Evolutionary conservation across 306 rosid genomes (phyloP).

Genomic region (Trifolium fragiferum): DNA sequence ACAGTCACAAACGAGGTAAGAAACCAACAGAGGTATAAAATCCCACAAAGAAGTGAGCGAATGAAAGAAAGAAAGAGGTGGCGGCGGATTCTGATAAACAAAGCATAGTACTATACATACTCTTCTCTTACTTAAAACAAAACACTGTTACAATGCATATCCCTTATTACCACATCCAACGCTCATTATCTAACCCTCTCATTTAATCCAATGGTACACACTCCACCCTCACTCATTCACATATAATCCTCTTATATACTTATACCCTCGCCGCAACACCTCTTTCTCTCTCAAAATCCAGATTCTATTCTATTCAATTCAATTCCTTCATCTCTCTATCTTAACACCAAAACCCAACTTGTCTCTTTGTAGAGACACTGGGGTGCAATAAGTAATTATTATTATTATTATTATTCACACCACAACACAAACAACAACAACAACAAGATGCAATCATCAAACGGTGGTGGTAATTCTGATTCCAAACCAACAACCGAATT

Average conservation of each 20-base stretch:
- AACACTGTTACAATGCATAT: slow-evolving; percentile 36
- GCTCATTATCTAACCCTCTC: slow-evolving; percentile 34
- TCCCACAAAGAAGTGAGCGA: too few relatives aligned
- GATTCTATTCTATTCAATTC: slow-evolving; percentile 29
- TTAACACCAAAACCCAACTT: background rate
- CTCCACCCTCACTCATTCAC: slow-evolving; percentile 62
- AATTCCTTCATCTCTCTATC: slow-evolving; percentile 16
- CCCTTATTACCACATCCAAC: slow-evolving; percentile 50
- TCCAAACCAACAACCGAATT: slow-evolving; percentile 45
- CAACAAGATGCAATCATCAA: slow-evolving; percentile 68
- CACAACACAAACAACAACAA: background rate
- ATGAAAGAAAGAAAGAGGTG: slow-evolving; percentile 54
- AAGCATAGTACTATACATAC: background rate
- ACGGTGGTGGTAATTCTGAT: slow-evolving; percentile 62
- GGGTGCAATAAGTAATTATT: background rate
- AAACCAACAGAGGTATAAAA: too few relatives aligned
- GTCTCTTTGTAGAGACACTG: background rate
- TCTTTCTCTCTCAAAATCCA: background rate
- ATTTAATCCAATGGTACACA: slow-evolving; percentile 53
- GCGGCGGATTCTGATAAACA: slow-evolving; percentile 75
- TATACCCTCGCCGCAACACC: slow-evolving; percentile 47
- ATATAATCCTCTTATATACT: slow-evolving; percentile 41
- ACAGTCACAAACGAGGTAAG: too few relatives aligned
- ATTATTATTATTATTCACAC: background rate
- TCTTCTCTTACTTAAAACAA: too few relatives aligned